Percentiles rank a stretch among this genome's conserved stretches.
Evolutionary conservation across 2,329 filamentous ascomycete species (phyloP).

Genomic region (Bipolaris oryzae): DNA sequence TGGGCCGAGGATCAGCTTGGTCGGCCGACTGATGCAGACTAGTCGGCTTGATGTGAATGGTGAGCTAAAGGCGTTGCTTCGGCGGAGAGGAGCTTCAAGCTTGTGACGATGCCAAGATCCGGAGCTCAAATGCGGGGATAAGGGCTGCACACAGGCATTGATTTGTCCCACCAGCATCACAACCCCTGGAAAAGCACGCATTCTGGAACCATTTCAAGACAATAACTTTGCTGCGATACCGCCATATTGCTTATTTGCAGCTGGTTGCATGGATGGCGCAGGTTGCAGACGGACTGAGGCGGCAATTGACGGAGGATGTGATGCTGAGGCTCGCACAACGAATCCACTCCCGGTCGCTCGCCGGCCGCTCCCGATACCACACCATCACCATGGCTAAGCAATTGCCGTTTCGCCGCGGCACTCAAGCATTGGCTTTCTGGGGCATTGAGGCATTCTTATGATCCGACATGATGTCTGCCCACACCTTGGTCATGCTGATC

Average conservation of each 20-base stretch:
- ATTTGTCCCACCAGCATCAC: conserved; percentile 25
- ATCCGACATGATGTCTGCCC: not conserved
- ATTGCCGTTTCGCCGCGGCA: conserved; percentile 4
- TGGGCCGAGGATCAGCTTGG: conserved; percentile 45
- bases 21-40: conserved; percentile 30
- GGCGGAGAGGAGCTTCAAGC: conserved; percentile 40
- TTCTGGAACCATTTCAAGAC: conserved; percentile 4
- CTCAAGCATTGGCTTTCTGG: not conserved
- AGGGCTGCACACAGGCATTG: conserved; percentile 4
- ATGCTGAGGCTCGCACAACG: conserved; percentile 24
- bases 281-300: conserved; percentile 30
- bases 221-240: conserved; percentile 6
- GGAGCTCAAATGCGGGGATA: conserved; percentile 34
- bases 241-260: conserved; percentile 14
- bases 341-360: conserved; percentile 7
- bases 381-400: not conserved
- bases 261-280: conserved; percentile 21
- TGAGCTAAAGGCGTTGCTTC: conserved; percentile 31
- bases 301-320: conserved; percentile 35
- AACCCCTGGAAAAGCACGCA: conserved; percentile 10
- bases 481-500: conserved; percentile 3
- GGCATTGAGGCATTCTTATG: not conserved
- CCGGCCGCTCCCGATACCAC: conserved; percentile 20
- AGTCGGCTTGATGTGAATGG: conserved; percentile 40
- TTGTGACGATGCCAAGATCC: conserved; percentile 46